Evolutionary conservation across 768 basidiomycete genomes (phyloP).

Genomic region (Tephrocybe sp.): DNA sequence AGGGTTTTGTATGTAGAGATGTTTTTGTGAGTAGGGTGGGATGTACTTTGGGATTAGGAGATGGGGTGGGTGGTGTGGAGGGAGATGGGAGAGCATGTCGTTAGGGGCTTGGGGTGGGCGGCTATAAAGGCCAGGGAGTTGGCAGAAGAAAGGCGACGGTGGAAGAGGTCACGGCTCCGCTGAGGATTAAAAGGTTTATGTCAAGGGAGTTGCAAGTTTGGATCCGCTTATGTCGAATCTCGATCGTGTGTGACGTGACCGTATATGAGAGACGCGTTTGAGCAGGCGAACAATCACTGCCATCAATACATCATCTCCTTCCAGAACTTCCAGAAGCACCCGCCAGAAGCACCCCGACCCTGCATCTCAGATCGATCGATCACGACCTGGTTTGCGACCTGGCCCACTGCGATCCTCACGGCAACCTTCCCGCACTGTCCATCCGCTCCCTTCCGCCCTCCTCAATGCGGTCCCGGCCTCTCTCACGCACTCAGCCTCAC

Average conservation of each 20-base stretch:
- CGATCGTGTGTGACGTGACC: conserved; percentile 33
- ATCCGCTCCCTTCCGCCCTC: conserved; percentile 19
- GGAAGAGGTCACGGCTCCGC: conserved; percentile 20
- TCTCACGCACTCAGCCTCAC: too few relatives aligned
- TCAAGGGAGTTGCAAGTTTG: conserved; percentile 6
- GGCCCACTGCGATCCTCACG: conserved; percentile 13
- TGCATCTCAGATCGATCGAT: conserved; percentile 12
- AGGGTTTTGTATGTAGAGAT: conserved; percentile 22
- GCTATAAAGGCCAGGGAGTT: conserved; percentile 17
- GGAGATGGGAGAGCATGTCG: conserved; percentile 24
- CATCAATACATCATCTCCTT: conserved; percentile 26
- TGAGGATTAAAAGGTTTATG: conserved; percentile 21
- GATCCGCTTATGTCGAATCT: conserved; percentile 28
- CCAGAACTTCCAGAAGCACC: conserved; percentile 29
- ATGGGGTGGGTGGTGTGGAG: conserved; percentile 19
- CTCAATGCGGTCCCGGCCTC: conserved; percentile 4
- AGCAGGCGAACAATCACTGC: conserved; percentile 30
- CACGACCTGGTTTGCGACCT: conserved; percentile 16
- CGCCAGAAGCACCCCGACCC: conserved; percentile 12
- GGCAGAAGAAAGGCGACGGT: conserved; percentile 8
- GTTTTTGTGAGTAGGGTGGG: too few relatives aligned
- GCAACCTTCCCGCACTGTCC: conserved; percentile 13
- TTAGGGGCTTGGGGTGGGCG: neutral
- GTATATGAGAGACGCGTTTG: conserved; percentile 16
- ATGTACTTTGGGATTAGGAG: conserved; percentile 25